A percentile compares a stretch with the other conserved stretches of the same genome.
These are phyloP conservation scores for Triangularia setosa DNA, from an alignment of 2,329 filamentous ascomycete species.

Conservation along the genomic window DNA sequence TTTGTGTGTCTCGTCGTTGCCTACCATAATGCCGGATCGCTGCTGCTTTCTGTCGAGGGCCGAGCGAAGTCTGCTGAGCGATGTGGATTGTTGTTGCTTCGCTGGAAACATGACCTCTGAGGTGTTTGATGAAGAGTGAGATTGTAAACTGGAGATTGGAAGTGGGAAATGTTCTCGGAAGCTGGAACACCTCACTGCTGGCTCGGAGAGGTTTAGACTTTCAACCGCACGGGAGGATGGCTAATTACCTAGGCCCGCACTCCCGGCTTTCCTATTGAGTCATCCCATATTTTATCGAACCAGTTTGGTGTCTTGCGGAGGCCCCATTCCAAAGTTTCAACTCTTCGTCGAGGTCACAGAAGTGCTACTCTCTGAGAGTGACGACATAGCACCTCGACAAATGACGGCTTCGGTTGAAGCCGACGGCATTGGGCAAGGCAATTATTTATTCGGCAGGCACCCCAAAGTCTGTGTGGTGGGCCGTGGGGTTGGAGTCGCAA, in stretches of 20 bases:
- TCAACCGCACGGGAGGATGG: background rate
- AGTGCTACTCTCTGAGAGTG: background rate
- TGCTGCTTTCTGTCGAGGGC: background rate
- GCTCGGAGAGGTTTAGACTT: background rate
- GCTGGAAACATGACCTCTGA: background rate
- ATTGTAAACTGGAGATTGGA: background rate
- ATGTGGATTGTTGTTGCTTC: background rate
- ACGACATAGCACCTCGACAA: background rate
- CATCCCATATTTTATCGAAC: background rate
- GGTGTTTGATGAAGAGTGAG: background rate
- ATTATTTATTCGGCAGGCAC: slow-evolving; percentile 1
- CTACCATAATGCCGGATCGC: background rate
- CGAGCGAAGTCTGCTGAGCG: background rate
- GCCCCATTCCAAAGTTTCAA: background rate
- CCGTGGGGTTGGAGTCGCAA: background rate
- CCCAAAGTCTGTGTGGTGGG: background rate
- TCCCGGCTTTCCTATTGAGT: background rate
- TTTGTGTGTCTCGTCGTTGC: background rate
- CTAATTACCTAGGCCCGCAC: background rate
- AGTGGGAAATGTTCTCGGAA: background rate
- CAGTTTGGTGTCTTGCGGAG: background rate
- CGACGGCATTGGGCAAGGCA: background rate
- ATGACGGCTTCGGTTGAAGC: background rate
- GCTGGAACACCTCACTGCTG: background rate
- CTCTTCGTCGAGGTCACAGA: background rate